Evolutionary conservation across 768 basidiomycete species (phyloP), one percentile per base, ranked within the genome.

Genomic region (Tylopilus sp.): DNA sequence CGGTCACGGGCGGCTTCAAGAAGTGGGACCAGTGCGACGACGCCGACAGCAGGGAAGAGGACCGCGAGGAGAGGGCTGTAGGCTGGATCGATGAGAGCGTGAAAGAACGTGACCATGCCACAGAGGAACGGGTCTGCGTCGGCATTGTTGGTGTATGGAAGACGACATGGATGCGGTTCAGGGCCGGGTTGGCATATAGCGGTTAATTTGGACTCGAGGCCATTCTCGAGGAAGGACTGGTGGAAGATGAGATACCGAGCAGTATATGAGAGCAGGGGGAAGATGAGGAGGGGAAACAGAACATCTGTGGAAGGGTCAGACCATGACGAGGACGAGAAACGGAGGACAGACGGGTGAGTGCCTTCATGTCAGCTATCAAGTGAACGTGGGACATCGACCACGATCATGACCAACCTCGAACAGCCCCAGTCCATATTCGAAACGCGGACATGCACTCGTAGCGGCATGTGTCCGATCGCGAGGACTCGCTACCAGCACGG

Each of bases 391-490:
- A n/a, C n/a, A n/a, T n/a, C n/a, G n/a, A n/a, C 21, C 12, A 42
- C 24, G 10, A 33, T 25, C 43, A 62, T 53, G 48, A 24, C 46
- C 25, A 40, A 41, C 36, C 46, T 30, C 26, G 54, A 31, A 47
- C 62, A 72, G 41, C 65, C 65, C 24, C 62, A 63, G 29, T 77
- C 84, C 4, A 70, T 82, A 22, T 87, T 89, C 63, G 77, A 84
- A 59, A 72, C 82, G 1, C 50, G 66, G 0, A 90, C 87, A 4
- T 83, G 84, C 59, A 73, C 78, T 6, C 78, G 82, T 30, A 85
- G 84, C 45, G 90, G 90, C 10, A 76, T 89, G n/a, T 92, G 88
- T 63, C 87, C 86, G 3, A 83, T 90, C 16, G 82, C 82, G 2
- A 61, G 73, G 26, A 70, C 82, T 4, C 74, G 75, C 25, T 69